Evolutionary conservation across 805 yeast species (phyloP), one percentile per base, ranked within the genome.

Genomic region (Naumovozyma baii): DNA sequence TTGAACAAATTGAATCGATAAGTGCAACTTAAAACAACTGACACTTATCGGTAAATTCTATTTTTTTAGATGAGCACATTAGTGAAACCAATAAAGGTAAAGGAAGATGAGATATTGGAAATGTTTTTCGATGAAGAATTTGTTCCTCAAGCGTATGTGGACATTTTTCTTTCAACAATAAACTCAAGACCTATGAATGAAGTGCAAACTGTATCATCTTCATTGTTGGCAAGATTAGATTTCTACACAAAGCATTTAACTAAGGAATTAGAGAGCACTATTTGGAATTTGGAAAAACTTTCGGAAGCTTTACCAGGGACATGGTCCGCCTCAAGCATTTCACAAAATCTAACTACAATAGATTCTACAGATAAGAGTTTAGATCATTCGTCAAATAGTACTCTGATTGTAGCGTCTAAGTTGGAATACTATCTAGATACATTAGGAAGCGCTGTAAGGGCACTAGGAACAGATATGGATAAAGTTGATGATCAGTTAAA

Each of bases 41-140:
- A n/a, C n/a, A n/a, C n/a, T n/a, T n/a, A n/a, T n/a, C n/a, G n/a
- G n/a, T n/a, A n/a, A n/a, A n/a, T n/a, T n/a, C n/a, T n/a, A n/a
- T n/a, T n/a, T n/a, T n/a, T n/a, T n/a, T n/a, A n/a, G n/a, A n/a
- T n/a, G n/a, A n/a, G n/a, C n/a, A n/a, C n/a, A n/a, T n/a, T n/a
- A n/a, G n/a, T n/a, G 10, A n/a, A 29, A 13, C 15, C 31, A 29
- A 12, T 20, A 31, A 33, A 25, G 12, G 13, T 40, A 9, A 37
- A 33, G 14, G 43, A 59, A 29, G 61, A 61, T 39, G 73, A 74
- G 13, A 67, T 79, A 1, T 57, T 80, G 3, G 61, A 75, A 10
- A 80, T 81, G 77, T 82, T 82, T 63, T 77, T 79, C 44, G 84
- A 80, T 45, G 73, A 70, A 16, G 74, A 72, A 18, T 81, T 80